These are phyloP conservation scores for Suillus fuscotomentosus DNA, from an alignment of 768 basidiomycete species.

Conservation along the genomic window DNA sequence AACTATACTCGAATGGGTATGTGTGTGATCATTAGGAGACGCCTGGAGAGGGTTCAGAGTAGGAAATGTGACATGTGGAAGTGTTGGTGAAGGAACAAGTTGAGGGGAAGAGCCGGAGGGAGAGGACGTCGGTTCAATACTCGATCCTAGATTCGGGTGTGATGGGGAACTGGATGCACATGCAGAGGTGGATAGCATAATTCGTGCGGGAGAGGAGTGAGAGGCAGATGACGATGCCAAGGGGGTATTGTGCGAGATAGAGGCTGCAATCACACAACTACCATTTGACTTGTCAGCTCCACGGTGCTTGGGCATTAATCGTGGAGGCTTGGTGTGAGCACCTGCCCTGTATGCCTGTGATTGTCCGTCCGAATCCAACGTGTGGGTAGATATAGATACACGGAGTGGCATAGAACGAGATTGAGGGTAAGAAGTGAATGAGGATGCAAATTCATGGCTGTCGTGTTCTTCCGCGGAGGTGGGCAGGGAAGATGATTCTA, in stretches of 20 bases:
- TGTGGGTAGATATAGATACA: slow-evolving; percentile 1
- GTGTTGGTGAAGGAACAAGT: slow-evolving; percentile 19
- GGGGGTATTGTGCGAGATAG: neutral
- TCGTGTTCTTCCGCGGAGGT: neutral
- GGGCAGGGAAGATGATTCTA: neutral
- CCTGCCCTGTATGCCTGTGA: slow-evolving; percentile 11
- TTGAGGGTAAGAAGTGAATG: neutral
- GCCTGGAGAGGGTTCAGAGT: slow-evolving; percentile 20
- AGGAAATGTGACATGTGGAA: slow-evolving; percentile 10
- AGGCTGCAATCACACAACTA: slow-evolving; percentile 1
- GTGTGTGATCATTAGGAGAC: slow-evolving; percentile 15
- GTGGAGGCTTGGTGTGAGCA: slow-evolving; percentile 15
- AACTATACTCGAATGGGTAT: slow-evolving; percentile 6
- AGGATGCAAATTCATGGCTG: neutral
- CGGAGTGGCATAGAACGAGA: neutral
- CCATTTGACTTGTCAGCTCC: slow-evolving; percentile 11
- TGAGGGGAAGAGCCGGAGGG: neutral
- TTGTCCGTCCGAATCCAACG: slow-evolving; percentile 3
- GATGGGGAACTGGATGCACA: slow-evolving; percentile 5
- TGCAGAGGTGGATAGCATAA: slow-evolving; percentile 10
- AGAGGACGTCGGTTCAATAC: neutral
- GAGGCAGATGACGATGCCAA: neutral
- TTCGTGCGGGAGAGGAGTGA: neutral
- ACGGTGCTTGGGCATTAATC: slow-evolving; percentile 19
- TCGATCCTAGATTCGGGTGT: neutral